A percentile compares a stretch with the other conserved stretches of the same genome.
Conservation (phyloP, 768 basidiomycete species). For the Podaxis sp. region DNA sequence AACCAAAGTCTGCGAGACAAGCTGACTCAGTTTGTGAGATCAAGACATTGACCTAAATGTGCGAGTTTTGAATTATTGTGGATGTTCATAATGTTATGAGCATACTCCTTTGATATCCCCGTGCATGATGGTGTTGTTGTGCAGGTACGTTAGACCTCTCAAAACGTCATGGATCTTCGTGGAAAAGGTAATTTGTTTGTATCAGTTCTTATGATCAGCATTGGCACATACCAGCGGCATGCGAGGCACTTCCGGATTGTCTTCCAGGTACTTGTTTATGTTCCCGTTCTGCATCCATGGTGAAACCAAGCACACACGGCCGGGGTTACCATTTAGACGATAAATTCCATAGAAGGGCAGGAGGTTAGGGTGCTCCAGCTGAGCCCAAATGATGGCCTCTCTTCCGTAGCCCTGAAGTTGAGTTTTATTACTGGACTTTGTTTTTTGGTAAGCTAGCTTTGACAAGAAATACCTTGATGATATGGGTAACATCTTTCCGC, state of each 20-base stretch:
- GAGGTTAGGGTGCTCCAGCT: constrained; percentile 11
- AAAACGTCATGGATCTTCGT: constrained; percentile 15
- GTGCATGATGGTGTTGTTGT: constrained; percentile 15
- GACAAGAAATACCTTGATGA: constrained; percentile 19
- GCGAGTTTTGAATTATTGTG: not conserved
- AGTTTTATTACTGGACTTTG: not conserved
- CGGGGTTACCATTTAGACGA: not conserved
- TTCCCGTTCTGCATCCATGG: constrained; percentile 18
- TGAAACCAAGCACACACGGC: constrained; percentile 9
- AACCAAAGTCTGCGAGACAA: constrained; percentile 2
- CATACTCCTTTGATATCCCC: constrained; percentile 23
- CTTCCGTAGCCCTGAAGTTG: not conserved
- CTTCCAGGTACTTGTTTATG: constrained; percentile 6
- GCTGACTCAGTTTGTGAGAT: not conserved
- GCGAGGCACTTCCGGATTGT: not conserved
- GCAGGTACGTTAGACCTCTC: constrained; percentile 17
- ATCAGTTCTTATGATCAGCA: not conserved
- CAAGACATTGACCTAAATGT: not conserved
- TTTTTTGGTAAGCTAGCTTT: not conserved
- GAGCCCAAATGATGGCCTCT: constrained; percentile 16
- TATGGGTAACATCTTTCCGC: constrained; percentile 15
- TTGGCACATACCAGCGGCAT: not conserved
- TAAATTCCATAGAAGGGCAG: constrained; percentile 17
- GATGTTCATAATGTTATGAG: not conserved
- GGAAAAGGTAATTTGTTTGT: not conserved